phyloP scores from a whole-genome alignment of 768 basidiomycete species.

The Boletus pseudo-olivaceus region DNA sequence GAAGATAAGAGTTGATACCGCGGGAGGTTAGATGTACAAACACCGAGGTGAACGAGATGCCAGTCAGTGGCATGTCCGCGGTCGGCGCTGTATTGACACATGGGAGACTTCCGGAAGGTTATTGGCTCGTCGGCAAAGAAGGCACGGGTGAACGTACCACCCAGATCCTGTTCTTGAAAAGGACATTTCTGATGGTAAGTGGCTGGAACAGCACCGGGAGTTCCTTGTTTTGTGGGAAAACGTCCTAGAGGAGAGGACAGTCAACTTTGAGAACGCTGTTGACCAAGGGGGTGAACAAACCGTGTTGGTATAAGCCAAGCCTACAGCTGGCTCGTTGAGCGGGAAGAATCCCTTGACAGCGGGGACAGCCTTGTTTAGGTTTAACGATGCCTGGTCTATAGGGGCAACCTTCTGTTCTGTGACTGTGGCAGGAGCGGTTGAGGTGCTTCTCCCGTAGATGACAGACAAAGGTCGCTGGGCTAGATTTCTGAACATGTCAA shows the following conservation, averaged over 20 bases:
- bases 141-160: constrained; percentile 37
- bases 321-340: constrained; percentile 56
- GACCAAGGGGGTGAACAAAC: constrained; percentile 9
- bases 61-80: constrained; percentile 77
- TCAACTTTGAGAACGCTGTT: not conserved
- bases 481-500: not conserved
- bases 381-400: constrained; percentile 1
- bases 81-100: constrained; percentile 80
- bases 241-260: constrained; percentile 18
- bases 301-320: constrained; percentile 34
- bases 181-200: constrained; percentile 53
- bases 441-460: not conserved
- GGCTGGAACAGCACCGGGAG: constrained; percentile 64
- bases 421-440: not conserved
- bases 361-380: constrained; percentile 48
- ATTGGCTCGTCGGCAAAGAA: not conserved
- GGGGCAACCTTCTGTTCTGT: not conserved
- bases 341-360: constrained; percentile 55
- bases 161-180: constrained; percentile 75
- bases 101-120: constrained; percentile 49
- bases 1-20: not conserved
- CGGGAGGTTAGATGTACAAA: constrained; percentile 19
- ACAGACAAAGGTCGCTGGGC: not conserved
- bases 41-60: constrained; percentile 79
- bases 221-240: constrained; percentile 45